phyloP scores from a whole-genome alignment of 176 grass and related monocot genomes.

The Tillandsia leiboldiana region DNA sequence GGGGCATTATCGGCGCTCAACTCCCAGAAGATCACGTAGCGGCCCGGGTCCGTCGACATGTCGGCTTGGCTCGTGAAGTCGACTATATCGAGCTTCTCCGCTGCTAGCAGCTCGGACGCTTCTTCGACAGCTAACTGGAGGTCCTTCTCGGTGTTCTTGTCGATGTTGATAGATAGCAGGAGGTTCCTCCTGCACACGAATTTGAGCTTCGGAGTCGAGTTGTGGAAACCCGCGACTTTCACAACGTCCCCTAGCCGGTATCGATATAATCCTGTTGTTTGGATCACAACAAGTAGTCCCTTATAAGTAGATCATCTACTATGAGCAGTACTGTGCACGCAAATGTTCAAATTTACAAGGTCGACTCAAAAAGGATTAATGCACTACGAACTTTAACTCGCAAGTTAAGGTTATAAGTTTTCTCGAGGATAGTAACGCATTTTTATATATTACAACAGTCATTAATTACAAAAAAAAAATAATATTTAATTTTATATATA shows the following conservation, averaged over 20 bases:
- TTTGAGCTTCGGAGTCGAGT: conserved; percentile 77
- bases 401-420: no score
- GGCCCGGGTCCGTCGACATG: conserved; percentile 40
- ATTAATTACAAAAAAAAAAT: no score
- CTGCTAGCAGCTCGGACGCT: conserved; percentile 39
- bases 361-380: no score
- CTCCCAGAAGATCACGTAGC: conserved; percentile 76
- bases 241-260: conserved; percentile 78
- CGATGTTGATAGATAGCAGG: conserved; percentile 68
- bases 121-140: conserved; percentile 56
- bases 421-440: no score
- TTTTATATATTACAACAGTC: no score
- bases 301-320: no score
- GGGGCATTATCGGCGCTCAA: conserved; percentile 34
- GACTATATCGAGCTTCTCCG: conserved; percentile 74
- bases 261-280: conserved; percentile 52
- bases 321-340: no score
- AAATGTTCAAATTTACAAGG: no score
- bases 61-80: conserved; percentile 82
- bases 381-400: no score
- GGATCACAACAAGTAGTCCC: not conserved
- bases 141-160: conserved; percentile 91
- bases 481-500: no score
- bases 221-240: conserved; percentile 65
- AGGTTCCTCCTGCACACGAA: conserved; percentile 66